Conservation (phyloP, 805 yeast genomes). For the Lipomyces kockii region DNA sequence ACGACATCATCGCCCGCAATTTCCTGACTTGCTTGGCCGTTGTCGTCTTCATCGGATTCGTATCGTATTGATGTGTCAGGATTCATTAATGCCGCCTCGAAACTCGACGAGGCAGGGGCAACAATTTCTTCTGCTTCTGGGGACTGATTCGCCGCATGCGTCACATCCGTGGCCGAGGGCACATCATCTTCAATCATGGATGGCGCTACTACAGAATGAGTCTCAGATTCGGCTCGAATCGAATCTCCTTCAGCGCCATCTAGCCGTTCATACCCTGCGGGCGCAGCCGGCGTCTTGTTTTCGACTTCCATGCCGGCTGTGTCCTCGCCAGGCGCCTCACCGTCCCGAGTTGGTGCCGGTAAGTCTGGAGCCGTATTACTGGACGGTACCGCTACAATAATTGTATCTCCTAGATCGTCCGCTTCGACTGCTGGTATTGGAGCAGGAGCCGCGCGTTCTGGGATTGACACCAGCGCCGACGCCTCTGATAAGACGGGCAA, state of each 20-base stretch:
- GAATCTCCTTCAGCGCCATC: neutral
- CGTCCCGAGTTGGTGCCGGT: neutral
- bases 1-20: conserved; percentile 3
- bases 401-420: neutral
- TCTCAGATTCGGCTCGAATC: neutral
- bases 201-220: conserved; percentile 10
- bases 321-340: neutral
- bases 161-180: conserved; percentile 1
- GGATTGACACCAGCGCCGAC: neutral
- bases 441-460: neutral
- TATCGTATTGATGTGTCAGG: conserved; percentile 19
- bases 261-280: neutral
- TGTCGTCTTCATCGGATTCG: conserved; percentile 23
- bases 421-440: neutral
- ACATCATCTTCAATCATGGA: neutral
- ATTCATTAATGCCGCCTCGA: conserved; percentile 20
- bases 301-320: neutral
- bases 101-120: neutral
- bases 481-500: neutral
- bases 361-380: neutral
- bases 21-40: neutral
- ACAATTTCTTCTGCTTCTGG: neutral
- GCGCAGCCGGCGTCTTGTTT: neutral
- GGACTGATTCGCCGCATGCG: neutral
- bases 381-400: neutral